These are phyloP conservation scores for Cyclostephanos invisitatus DNA, from an alignment of 108 stramenopile genomes.

Conservation along the genomic window DNA sequence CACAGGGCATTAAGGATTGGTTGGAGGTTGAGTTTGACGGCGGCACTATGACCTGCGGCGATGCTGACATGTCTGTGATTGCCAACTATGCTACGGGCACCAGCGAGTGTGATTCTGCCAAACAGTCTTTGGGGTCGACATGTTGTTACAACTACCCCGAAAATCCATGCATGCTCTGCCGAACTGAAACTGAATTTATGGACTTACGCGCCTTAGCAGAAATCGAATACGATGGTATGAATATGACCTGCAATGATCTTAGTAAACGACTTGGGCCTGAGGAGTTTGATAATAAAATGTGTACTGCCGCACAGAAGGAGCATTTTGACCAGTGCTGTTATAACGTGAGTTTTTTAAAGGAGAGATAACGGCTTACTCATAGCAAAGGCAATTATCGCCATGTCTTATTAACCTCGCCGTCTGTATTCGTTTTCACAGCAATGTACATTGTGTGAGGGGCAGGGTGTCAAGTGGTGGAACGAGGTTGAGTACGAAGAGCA, in stretches of 20 bases:
- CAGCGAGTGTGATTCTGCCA: slow-evolving; percentile 42
- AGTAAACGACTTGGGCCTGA: slow-evolving; percentile 42
- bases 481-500: slow-evolving; percentile 40
- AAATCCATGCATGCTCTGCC: slow-evolving; percentile 47
- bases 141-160: slow-evolving; percentile 48
- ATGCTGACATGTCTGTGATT: slow-evolving; percentile 42
- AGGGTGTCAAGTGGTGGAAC: slow-evolving; percentile 51
- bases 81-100: slow-evolving; percentile 31
- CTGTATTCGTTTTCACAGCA: slow-evolving; percentile 7
- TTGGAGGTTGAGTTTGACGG: slow-evolving; percentile 39
- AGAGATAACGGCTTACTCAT: background rate
- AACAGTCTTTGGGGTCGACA: slow-evolving; percentile 30
- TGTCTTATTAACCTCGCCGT: background rate
- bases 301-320: slow-evolving; percentile 32
- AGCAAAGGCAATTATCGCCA: background rate
- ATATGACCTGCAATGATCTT: slow-evolving; percentile 42
- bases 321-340: slow-evolving; percentile 43
- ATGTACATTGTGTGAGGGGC: slow-evolving; percentile 46
- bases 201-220: slow-evolving; percentile 36
- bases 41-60: slow-evolving; percentile 41
- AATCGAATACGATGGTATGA: slow-evolving; percentile 39
- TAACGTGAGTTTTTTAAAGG: slow-evolving; percentile 9
- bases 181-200: slow-evolving; percentile 47
- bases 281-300: slow-evolving; percentile 25
- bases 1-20: slow-evolving; percentile 53